Evolutionary conservation across 2,329 filamentous ascomycete species (phyloP), one percentile per base, ranked within the genome.

Genomic region (Fusarium temperatum): DNA sequence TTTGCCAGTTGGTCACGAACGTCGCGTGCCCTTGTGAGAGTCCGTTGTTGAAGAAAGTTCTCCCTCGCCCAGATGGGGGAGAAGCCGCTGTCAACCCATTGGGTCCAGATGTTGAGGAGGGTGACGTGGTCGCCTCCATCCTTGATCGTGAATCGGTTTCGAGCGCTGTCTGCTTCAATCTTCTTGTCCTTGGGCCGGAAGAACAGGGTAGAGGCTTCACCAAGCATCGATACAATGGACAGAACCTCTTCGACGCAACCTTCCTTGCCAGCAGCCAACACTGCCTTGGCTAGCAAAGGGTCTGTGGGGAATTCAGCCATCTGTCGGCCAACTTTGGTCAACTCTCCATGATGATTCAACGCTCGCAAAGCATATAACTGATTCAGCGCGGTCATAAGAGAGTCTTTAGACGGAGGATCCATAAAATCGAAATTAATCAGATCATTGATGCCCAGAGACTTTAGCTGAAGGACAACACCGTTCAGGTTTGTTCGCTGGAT

Each of bases 141-240:
- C 77, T 94, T 94, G 80, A 96, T 87, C 0, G 94, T 97, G 83
- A 98, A 98, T 4, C 96, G 90, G 41, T 93, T 92, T 20, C 95
- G 91, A 0, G 96, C 96, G 70, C 93, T 94, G 82, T 99, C 96
- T 18, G 96, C 96, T 79, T 98, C 94, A 35, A 98, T 92, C 82
- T 98, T 98, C 86, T 98, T 98, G 84, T 99, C 95, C 81, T 98
- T 98, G 26, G 96, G 95, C 0, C 95, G 89, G 87, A 97, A 97
- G 86, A 98, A 99, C 10, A 99, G 88, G 0, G 95, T 92, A 8
- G 92, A 94, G 4, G 94, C 91, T 83, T 98, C 96, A 69, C 93
- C 91, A 2, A 98, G 89, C 94, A 98, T 98, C 47, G 95, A 91
- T n/a, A 98, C 94, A 55, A 98, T 94, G 1, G 93, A 95, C 22